phyloP scores from a whole-genome alignment of 371 early-diverging fungal species.

The Apophysomyces elegans region DNA sequence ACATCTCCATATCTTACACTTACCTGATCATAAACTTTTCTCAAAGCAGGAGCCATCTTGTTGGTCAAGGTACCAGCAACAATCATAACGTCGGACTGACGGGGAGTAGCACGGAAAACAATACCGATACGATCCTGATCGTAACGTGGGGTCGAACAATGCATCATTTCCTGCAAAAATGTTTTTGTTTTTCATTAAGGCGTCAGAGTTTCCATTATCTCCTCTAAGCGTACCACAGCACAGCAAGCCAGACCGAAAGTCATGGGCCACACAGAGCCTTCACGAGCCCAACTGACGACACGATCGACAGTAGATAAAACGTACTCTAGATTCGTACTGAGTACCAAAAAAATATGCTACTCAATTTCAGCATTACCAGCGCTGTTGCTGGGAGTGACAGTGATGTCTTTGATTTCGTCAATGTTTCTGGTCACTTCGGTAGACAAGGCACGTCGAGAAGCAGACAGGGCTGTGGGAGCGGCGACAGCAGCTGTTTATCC shows the following conservation, averaged over 20 bases:
- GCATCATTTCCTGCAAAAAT: conserved; percentile 87
- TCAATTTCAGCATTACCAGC: conserved; percentile 35
- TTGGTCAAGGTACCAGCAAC: conserved; percentile 98
- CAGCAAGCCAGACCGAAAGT: conserved; percentile 99
- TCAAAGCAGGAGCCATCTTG: conserved; percentile 98
- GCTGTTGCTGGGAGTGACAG: conserved; percentile 53
- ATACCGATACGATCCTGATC: conserved; percentile 98
- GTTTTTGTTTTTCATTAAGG: background rate
- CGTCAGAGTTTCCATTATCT: conserved; percentile 30
- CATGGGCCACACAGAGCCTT: conserved; percentile 96
- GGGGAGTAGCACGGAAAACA: conserved; percentile 97
- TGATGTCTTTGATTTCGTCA: conserved; percentile 54
- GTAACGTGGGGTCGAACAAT: conserved; percentile 96
- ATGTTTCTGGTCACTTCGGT: conserved; percentile 52
- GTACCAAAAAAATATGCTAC: background rate
- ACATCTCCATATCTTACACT: background rate
- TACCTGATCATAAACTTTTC: conserved; percentile 95
- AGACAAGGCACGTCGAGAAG: conserved; percentile 43
- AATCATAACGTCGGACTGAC: conserved; percentile 99
- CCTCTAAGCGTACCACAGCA: conserved; percentile 67
- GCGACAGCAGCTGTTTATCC: conserved; percentile 26
- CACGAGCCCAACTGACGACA: conserved; percentile 93
- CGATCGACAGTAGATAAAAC: conserved; percentile 89
- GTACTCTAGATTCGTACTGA: conserved; percentile 52
- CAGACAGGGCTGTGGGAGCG: conserved; percentile 33